These are phyloP conservation scores for Multifurca ochricompacta DNA, from an alignment of 768 basidiomycete species.

Conservation along the genomic window DNA sequence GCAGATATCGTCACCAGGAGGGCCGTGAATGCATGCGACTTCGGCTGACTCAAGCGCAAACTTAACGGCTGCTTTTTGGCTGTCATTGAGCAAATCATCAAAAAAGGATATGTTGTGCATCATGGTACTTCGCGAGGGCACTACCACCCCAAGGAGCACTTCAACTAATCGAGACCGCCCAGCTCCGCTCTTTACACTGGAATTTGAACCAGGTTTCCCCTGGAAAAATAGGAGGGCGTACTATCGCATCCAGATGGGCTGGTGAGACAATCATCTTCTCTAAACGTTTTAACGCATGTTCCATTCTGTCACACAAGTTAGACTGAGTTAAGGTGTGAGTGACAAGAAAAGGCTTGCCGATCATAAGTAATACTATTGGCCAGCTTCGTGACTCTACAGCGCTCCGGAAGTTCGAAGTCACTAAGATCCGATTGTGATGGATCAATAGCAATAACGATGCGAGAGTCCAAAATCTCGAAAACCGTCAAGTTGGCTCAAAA, in stretches of 20 bases:
- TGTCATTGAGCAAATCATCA: conserved; percentile 68
- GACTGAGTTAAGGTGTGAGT: neutral
- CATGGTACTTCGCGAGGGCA: conserved; percentile 34
- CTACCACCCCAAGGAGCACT: conserved; percentile 62
- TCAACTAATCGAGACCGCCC: conserved; percentile 42
- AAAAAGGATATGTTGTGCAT: conserved; percentile 52
- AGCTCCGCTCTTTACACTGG: conserved; percentile 28
- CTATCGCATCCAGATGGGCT: conserved; percentile 8
- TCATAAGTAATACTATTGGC: conserved; percentile 92
- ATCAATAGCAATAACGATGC: conserved; percentile 75
- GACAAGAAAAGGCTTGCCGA: conserved; percentile 36
- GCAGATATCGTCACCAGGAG: conserved; percentile 58
- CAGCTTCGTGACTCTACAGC: conserved; percentile 78
- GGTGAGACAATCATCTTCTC: conserved; percentile 36
- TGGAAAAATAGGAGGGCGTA: neutral
- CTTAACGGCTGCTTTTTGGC: conserved; percentile 75
- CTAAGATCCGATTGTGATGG: conserved; percentile 48
- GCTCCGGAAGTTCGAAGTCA: conserved; percentile 75
- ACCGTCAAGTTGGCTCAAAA: neutral
- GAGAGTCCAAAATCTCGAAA: conserved; percentile 67
- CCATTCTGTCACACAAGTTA: conserved; percentile 54
- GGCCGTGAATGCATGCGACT: conserved; percentile 92
- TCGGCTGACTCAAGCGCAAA: conserved; percentile 78
- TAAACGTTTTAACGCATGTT: conserved; percentile 64
- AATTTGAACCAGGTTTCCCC: neutral